These are phyloP conservation scores for Cladophialophora carrionii DNA, from an alignment of 2,329 filamentous ascomycete species.

Conservation along the genomic window DNA sequence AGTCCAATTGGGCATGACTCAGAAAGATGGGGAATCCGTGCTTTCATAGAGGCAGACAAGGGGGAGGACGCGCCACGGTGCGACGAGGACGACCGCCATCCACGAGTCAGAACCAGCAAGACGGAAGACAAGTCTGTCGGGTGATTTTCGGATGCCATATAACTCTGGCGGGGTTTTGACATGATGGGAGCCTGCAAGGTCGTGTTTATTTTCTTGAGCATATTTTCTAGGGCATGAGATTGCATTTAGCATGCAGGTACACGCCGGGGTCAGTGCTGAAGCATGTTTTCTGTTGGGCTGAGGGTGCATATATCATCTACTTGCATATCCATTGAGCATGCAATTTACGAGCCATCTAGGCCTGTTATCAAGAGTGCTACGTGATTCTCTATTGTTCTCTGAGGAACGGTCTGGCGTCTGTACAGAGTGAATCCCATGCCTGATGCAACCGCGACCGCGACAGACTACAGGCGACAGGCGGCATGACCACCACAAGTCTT, in stretches of 20 bases:
- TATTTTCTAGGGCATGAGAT: neutral
- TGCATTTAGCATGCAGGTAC: neutral
- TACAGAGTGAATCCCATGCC: neutral
- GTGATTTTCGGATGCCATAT: neutral
- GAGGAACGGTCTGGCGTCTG: neutral
- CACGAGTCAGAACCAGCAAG: neutral
- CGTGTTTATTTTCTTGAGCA: neutral
- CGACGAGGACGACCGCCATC: neutral
- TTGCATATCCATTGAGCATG: neutral
- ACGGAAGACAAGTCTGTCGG: neutral
- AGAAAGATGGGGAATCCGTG: constrained; percentile 13
- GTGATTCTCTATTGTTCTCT: neutral
- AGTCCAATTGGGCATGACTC: constrained; percentile 22
- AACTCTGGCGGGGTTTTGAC: neutral
- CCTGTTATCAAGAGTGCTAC: neutral
- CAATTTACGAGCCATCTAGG: neutral
- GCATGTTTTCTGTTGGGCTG: neutral
- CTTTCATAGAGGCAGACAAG: neutral
- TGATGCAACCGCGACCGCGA: neutral
- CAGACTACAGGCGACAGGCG: neutral
- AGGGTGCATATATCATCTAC: neutral
- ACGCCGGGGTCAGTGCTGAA: neutral
- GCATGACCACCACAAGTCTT: neutral
- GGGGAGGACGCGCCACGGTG: neutral
- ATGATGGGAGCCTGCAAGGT: neutral